A percentile compares a stretch with the other conserved stretches of the same genome.
Conservation (phyloP, 768 basidiomycete genomes). For the Lactarius indigo region DNA sequence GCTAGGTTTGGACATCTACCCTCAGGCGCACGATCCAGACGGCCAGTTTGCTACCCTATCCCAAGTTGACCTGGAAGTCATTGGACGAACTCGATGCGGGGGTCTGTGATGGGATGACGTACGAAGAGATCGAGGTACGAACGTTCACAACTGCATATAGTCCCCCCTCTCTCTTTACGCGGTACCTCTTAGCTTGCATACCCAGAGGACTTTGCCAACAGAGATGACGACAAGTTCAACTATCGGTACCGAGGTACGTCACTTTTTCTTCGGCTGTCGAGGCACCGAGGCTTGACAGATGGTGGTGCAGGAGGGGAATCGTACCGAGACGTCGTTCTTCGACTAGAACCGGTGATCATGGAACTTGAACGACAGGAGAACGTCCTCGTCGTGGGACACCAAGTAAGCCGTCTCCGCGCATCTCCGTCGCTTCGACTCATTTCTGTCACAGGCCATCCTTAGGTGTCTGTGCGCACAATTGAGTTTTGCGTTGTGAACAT, state of each 20-base stretch:
- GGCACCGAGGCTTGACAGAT: background rate
- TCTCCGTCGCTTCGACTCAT: background rate
- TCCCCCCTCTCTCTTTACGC: background rate
- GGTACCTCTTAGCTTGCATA: constrained; percentile 65
- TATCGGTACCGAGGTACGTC: constrained; percentile 82
- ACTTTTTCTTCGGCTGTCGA: background rate
- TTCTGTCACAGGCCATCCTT: constrained; percentile 56
- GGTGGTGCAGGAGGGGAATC: constrained; percentile 73
- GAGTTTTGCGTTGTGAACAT: background rate
- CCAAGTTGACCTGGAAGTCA: constrained; percentile 97
- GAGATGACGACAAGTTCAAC: constrained; percentile 99
- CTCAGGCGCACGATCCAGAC: constrained; percentile 91
- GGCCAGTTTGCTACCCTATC: constrained; percentile 72
- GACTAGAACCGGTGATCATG: constrained; percentile 98
- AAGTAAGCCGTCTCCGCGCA: constrained; percentile 41
- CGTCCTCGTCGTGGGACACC: constrained; percentile 94
- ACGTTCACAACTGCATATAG: background rate
- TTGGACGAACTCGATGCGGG: constrained; percentile 98
- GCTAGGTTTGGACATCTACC: constrained; percentile 98
- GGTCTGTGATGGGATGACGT: constrained; percentile 99
- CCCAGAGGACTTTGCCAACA: constrained; percentile 96
- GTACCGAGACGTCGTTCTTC: constrained; percentile 93
- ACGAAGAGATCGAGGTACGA: constrained; percentile 92
- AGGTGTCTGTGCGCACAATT: constrained; percentile 60
- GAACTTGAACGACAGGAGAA: constrained; percentile 98